These are phyloP conservation scores for Arxiozyma slooffiae DNA, from an alignment of 1,139 yeast genomes.

Conservation along the genomic window DNA sequence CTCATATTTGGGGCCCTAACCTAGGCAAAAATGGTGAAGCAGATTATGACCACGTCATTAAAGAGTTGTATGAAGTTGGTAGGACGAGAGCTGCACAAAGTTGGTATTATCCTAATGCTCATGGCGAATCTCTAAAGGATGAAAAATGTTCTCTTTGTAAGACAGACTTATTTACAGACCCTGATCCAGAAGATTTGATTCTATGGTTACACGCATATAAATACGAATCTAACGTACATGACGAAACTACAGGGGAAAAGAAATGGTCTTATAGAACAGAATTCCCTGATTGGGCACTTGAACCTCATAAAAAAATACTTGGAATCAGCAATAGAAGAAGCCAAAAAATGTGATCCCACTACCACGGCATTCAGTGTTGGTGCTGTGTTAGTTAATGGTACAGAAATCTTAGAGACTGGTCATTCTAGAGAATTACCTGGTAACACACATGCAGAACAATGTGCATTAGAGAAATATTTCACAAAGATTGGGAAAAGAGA, in stretches of 20 bases:
- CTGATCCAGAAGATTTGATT: conserved; percentile 75
- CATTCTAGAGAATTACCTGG: conserved; percentile 87
- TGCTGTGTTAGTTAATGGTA: conserved; percentile 66
- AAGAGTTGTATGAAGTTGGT: conserved; percentile 53
- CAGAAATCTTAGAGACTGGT: conserved; percentile 64
- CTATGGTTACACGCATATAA: conserved; percentile 84
- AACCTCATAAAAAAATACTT: conserved; percentile 10
- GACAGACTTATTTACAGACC: conserved; percentile 70
- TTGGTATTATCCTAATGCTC: conserved; percentile 47
- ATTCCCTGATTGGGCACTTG: conserved; percentile 76
- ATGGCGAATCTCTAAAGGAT: conserved; percentile 57
- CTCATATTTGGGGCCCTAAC: conserved; percentile 62
- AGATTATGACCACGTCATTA: conserved; percentile 40
- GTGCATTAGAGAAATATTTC: conserved; percentile 75
- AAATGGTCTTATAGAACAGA: conserved; percentile 71
- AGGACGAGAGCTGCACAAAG: conserved; percentile 57
- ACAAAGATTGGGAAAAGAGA: conserved; percentile 32
- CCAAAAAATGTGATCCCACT: conserved; percentile 73
- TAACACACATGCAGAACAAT: conserved; percentile 96
- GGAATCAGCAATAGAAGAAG: conserved; percentile 56
- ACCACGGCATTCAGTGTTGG: conserved; percentile 91
- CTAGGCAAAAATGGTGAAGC: conserved; percentile 55
- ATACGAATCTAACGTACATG: conserved; percentile 46
- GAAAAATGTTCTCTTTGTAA: conserved; percentile 58
- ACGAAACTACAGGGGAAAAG: conserved; percentile 25